Base-by-base conservation (phyloP, 1,284 basidiomycete species). In the Puccinia hordei region DNA sequence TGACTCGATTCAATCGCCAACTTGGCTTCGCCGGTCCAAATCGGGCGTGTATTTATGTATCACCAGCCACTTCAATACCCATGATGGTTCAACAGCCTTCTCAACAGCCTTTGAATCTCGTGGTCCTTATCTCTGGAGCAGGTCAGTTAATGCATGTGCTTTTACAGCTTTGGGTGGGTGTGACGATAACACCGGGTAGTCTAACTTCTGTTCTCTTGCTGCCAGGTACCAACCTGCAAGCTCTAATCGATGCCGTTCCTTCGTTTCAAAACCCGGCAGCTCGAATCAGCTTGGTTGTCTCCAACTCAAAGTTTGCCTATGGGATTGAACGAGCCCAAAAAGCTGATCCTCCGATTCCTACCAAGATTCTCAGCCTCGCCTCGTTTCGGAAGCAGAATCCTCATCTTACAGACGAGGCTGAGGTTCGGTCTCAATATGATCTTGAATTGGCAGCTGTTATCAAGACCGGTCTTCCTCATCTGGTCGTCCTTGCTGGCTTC, bases 401-500 rank as follows among this genome's bases (percentile, higher is more conserved):
- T 44, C 41, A 55, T 86, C 94, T 19, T 93, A 92, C 86, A 87
- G 89, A 9, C 88, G 92, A 85, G 90, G 30, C 63, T 41, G 91
- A 1, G 90, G 89, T 27, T 90, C 90, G 82, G 92, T 92, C 10
- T 88, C 95, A 41, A 88, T 99, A 98, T 86, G 95, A 99, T 84
- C 87, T 87, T 17, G 92, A 92, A 83, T 89, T 99, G 6, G 95
- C 94, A 1, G 87, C 89, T 24, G 88, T 90, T 75, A 91, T 98
- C 12, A 84, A 93, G 33, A 84, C 84, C 1, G 85, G 84, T 35
- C 87, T 88, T 46, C 96, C 96, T 0, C 93, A 98, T 85, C 85
- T 97, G 24, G 90, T 98, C 80, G 93, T 99, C 2, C 88, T 98
- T 35, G 96, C 96, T 0, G 97, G 96, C 0, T 99, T 94, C 92